These are phyloP conservation scores for Neofusicoccum kwambonambiense DNA, from an alignment of 2,329 filamentous ascomycete genomes.

Conservation along the genomic window DNA sequence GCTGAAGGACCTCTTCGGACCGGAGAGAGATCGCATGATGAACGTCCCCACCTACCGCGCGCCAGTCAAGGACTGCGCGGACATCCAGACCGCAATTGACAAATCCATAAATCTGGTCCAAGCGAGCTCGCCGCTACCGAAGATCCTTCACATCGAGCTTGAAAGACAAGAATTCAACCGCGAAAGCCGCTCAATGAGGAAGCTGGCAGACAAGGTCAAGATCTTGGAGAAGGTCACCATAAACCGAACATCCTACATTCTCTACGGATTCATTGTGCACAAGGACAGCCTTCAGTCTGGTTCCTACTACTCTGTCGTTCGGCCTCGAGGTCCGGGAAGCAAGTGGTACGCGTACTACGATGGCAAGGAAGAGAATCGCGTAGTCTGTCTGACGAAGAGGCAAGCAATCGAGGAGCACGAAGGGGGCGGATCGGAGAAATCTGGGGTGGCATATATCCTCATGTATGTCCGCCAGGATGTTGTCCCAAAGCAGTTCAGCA, in stretches of 20 bases:
- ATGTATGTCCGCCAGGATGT: slow-evolving; percentile 57
- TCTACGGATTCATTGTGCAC: slow-evolving; percentile 62
- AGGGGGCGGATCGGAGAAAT: slow-evolving; percentile 38
- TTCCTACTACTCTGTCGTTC: slow-evolving; percentile 59
- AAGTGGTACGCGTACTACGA: slow-evolving; percentile 62
- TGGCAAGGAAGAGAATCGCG: slow-evolving; percentile 52
- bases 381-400: slow-evolving; percentile 57
- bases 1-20: slow-evolving; percentile 50
- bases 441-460: slow-evolving; percentile 51
- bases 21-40: slow-evolving; percentile 29
- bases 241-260: slow-evolving; percentile 49
- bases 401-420: slow-evolving; percentile 54
- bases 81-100: slow-evolving; percentile 44
- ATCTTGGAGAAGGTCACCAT: slow-evolving; percentile 56
- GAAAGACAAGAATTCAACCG: slow-evolving; percentile 58
- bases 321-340: slow-evolving; percentile 55
- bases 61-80: slow-evolving; percentile 35
- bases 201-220: slow-evolving; percentile 56
- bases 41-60: slow-evolving; percentile 31
- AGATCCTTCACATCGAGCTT: slow-evolving; percentile 56
- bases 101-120: slow-evolving; percentile 28
- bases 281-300: slow-evolving; percentile 58
- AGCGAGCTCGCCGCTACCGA: slow-evolving; percentile 38
- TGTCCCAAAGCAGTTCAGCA: slow-evolving; percentile 36
- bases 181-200: slow-evolving; percentile 55